Evolutionary conservation across 306 rosid genomes (phyloP), one percentile per base, ranked within the genome.

Genomic region (Begonia masoniana): DNA sequence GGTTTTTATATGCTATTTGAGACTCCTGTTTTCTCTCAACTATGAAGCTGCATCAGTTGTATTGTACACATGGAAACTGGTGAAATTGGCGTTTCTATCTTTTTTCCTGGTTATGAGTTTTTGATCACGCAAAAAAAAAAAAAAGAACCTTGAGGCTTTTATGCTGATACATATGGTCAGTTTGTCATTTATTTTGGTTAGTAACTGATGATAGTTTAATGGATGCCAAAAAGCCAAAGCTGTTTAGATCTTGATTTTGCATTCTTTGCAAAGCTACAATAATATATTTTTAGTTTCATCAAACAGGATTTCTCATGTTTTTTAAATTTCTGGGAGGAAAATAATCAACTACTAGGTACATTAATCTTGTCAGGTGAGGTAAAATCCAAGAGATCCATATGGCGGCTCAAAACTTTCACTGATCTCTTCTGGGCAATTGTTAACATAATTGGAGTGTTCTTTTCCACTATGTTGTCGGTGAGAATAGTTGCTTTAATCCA

Each of bases 401-500:
- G 92, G 96, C 80, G 92, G 24, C 76, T 85, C 9, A 73, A 64
- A 64, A 91, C 94, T 5, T 73, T 91, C 43, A 80, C 88, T 0
- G 94, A 91, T 59, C 81, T 77, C 65, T 91, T 85, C 72, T 83
- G 94, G 94, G 75, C 92, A 61, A 64, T 91, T 67, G 72, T 91
- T 51, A 83, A 83, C 74, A 16, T 83, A 63, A 68, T 91, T 11
- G 71, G 85, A 64, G 78, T 85, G 35, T 91, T 91, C 71, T 91
- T 91, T 61, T 67, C 88, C 10, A 85, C 96, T 10, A 75, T 86
- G 86, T 85, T 91, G 66, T 91, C 99, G 82, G 99, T 91, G 74
- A 35, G 62, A 39, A 13, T 21, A 36, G 31, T 17, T 51, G 39
- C 39, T 31, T 31, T 31, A 31, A 31, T 31, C 9, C 39, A 31